Percentiles rank a stretch among this genome's conserved stretches.
phyloP scores from a whole-genome alignment of 2,329 filamentous ascomycete species.

The Bipolaris victoriae region DNA sequence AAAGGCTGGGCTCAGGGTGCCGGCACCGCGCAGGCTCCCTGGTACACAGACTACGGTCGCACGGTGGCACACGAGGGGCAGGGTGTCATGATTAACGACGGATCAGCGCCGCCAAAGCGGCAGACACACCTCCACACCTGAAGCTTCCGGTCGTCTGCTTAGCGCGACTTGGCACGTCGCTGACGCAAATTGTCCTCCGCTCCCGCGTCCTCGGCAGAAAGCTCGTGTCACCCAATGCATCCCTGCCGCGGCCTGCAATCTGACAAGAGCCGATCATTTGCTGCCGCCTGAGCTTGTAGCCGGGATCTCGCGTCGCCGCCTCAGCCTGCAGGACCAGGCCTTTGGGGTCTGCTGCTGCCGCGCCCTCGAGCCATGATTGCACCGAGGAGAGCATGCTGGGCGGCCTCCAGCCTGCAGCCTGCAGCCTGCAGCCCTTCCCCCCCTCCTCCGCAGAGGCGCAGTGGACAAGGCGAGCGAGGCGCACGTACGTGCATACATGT shows the following conservation, averaged over 20 bases:
- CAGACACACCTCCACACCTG: slow-evolving; percentile 35
- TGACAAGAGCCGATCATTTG: slow-evolving; percentile 42
- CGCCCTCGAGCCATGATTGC: slow-evolving; percentile 22
- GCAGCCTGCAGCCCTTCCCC: no score
- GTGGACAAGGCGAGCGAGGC: slow-evolving; percentile 25
- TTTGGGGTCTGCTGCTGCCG: slow-evolving; percentile 30
- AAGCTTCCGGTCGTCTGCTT: slow-evolving; percentile 45
- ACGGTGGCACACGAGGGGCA: slow-evolving; percentile 22
- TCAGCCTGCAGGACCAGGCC: slow-evolving; percentile 40
- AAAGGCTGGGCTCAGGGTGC: slow-evolving; percentile 14
- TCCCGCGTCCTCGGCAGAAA: slow-evolving; percentile 42
- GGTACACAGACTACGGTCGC: slow-evolving; percentile 15
- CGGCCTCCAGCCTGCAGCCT: slow-evolving; percentile 14
- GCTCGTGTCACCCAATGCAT: slow-evolving; percentile 40
- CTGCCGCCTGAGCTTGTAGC: slow-evolving; percentile 38
- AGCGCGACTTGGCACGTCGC: slow-evolving; percentile 33
- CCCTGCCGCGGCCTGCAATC: slow-evolving; percentile 36
- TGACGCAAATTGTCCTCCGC: slow-evolving; percentile 45
- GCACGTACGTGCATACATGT: background rate
- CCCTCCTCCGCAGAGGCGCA: slow-evolving; percentile 14
- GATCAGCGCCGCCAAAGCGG: slow-evolving; percentile 30
- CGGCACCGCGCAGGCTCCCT: slow-evolving; percentile 21
- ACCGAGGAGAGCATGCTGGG: slow-evolving; percentile 10
- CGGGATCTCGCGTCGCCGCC: slow-evolving; percentile 30
- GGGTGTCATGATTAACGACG: slow-evolving; percentile 27